These are phyloP conservation scores for Ceratocystis albifundus DNA, from an alignment of 2,329 filamentous ascomycete genomes.

Conservation along the genomic window DNA sequence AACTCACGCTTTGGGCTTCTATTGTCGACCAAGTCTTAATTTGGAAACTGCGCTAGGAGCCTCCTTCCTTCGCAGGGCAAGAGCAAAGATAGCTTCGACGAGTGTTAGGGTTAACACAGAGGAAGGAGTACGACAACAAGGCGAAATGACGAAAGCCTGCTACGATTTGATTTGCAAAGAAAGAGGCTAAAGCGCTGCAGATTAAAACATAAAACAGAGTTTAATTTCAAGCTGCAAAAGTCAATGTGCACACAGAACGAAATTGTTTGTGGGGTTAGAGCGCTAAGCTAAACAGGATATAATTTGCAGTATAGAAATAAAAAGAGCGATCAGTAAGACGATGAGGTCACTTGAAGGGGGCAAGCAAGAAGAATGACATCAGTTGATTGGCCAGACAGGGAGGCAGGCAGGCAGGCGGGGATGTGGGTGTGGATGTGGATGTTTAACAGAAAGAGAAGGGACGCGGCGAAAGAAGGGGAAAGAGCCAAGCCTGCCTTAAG, in stretches of 20 bases:
- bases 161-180: not conserved
- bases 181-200: not conserved
- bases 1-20: not conserved
- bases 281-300: not conserved
- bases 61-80: no score
- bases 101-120: no score
- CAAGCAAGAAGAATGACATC: not conserved
- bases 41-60: no score
- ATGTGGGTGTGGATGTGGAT: no score
- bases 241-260: not conserved
- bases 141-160: not conserved
- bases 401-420: not conserved
- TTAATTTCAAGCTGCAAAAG: not conserved
- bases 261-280: not conserved
- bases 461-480: no score
- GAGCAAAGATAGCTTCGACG: no score
- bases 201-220: not conserved
- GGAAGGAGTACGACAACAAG: no score
- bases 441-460: not conserved
- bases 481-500: no score
- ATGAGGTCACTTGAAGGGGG: conserved; percentile 1
- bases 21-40: not conserved
- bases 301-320: not conserved
- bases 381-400: not conserved
- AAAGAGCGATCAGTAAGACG: not conserved